phyloP scores from a whole-genome alignment of 805 yeast genomes.

The Myxozyma nipponensis region DNA sequence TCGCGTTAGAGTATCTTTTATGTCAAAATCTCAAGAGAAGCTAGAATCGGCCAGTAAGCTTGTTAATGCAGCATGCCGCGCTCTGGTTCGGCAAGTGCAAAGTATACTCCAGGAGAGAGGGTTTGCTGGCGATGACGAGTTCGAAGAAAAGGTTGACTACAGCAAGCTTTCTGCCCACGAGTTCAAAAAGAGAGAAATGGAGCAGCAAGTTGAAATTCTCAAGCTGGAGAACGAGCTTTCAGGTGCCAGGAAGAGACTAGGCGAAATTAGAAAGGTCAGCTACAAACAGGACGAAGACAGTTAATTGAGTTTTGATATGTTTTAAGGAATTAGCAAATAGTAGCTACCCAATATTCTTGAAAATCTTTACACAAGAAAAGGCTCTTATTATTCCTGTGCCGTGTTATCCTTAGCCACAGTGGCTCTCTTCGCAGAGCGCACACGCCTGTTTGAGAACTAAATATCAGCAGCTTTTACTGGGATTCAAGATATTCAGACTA shows the following conservation, averaged over 20 bases:
- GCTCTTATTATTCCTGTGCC: too few relatives aligned
- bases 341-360: too few relatives aligned
- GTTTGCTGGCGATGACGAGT: constrained; percentile 38
- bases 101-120: constrained; percentile 45
- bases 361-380: too few relatives aligned
- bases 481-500: neutral
- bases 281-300: constrained; percentile 54
- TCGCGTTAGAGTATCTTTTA: constrained; percentile 73
- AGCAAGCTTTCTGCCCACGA: constrained; percentile 68
- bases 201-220: constrained; percentile 85
- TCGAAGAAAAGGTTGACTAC: constrained; percentile 51
- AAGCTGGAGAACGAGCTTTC: constrained; percentile 71
- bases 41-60: constrained; percentile 64
- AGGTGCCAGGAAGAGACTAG: constrained; percentile 72
- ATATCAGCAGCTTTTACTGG: too few relatives aligned
- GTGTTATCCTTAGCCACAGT: too few relatives aligned
- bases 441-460: neutral
- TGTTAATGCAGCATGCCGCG: constrained; percentile 73
- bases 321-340: too few relatives aligned
- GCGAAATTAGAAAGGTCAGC: constrained; percentile 77
- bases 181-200: constrained; percentile 83
- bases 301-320: too few relatives aligned
- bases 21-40: constrained; percentile 70
- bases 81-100: constrained; percentile 68
- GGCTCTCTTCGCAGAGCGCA: too few relatives aligned